These are phyloP conservation scores for Backusella luteola DNA, from an alignment of 192 early-diverging fungal species.

Conservation along the genomic window DNA sequence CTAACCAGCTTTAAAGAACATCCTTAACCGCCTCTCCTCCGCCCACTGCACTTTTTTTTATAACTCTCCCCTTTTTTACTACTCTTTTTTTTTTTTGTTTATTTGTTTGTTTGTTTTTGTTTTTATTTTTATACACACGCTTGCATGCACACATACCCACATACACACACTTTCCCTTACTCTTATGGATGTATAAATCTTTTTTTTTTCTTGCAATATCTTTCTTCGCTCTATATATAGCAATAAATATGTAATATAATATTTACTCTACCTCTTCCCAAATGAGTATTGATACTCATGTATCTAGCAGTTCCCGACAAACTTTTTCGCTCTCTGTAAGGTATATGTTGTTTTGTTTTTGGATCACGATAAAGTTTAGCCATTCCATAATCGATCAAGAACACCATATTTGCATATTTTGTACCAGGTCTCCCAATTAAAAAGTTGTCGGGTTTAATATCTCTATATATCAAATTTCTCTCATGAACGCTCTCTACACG, in stretches of 20 bases:
- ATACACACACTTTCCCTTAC: neutral
- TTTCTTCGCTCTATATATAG: neutral
- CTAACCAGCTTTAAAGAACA: neutral
- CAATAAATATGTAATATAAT: neutral
- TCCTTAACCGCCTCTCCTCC: neutral
- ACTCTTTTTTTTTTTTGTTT: neutral
- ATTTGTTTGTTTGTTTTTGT: neutral
- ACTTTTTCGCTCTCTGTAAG: constrained; percentile 94
- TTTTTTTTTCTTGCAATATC: neutral
- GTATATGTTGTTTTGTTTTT: constrained; percentile 95
- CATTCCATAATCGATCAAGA: constrained; percentile 98
- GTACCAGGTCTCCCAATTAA: constrained; percentile 82
- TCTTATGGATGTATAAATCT: no score
- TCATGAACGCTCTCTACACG: constrained; percentile 94
- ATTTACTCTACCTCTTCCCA: constrained; percentile 72
- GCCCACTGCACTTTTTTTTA: neutral
- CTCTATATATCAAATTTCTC: constrained; percentile 92
- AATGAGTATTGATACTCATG: constrained; percentile 98
- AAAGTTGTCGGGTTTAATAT: constrained; percentile 99
- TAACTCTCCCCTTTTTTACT: neutral
- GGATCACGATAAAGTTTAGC: constrained; percentile 98
- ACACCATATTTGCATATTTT: constrained; percentile 67
- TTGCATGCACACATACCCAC: neutral
- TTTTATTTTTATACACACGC: neutral
- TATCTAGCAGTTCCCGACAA: constrained; percentile 96